A percentile compares a stretch with the other conserved stretches of the same genome.
phyloP scores from a whole-genome alignment of 2,329 filamentous ascomycete species.

The Alternaria incomplexa region DNA sequence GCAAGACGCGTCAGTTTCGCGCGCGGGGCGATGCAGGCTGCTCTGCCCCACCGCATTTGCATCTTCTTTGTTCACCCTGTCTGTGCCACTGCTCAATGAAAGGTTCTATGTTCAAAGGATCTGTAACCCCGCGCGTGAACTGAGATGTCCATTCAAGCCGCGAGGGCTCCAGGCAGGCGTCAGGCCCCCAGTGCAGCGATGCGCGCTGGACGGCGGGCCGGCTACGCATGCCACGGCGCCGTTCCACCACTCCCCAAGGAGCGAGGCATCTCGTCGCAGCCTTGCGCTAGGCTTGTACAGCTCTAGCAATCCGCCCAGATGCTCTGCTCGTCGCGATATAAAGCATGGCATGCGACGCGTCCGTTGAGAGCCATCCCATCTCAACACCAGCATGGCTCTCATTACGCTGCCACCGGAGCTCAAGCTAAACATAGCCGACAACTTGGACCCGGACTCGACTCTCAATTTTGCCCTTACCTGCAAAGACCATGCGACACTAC shows the following conservation, averaged over 20 bases:
- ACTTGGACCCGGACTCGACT: slow-evolving; percentile 16
- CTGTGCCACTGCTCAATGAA: neutral
- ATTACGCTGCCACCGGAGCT: slow-evolving; percentile 16
- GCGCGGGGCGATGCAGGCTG: neutral
- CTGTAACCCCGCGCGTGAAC: neutral
- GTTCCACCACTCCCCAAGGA: neutral
- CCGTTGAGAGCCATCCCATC: neutral
- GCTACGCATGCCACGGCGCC: neutral
- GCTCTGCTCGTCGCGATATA: neutral
- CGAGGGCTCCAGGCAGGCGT: neutral
- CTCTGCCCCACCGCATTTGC: neutral
- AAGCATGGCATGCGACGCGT: neutral
- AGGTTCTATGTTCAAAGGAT: neutral
- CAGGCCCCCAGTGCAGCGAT: neutral
- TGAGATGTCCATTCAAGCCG: neutral
- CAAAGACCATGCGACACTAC: slow-evolving; percentile 8
- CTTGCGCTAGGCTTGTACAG: neutral
- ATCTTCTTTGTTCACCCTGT: neutral
- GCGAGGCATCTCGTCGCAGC: neutral
- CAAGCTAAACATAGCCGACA: slow-evolving; percentile 13
- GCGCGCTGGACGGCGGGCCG: neutral
- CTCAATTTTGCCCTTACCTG: slow-evolving; percentile 20
- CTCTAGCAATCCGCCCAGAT: neutral
- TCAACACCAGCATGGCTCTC: slow-evolving; percentile 10
- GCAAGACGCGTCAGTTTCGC: neutral